Percentiles rank a stretch among this genome's conserved stretches.
Conservation (phyloP, 371 early-diverging fungal species). For the Mortierella sp. region DNA sequence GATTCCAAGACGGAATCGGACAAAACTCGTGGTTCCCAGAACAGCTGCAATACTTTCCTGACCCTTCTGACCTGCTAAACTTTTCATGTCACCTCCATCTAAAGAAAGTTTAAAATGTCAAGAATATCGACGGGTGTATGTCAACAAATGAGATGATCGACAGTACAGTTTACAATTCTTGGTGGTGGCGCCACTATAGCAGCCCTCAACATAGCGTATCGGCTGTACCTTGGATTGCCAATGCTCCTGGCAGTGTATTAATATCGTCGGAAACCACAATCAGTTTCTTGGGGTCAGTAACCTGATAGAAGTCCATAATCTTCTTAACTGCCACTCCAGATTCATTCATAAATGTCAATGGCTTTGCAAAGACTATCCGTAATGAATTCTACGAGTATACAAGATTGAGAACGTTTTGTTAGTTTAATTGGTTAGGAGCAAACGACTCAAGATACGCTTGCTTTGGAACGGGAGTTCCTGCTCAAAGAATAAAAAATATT, state of each 20-base stretch:
- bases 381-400: slow-evolving; percentile 51
- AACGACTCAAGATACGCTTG: not conserved
- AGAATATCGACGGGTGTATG: not conserved
- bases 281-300: slow-evolving; percentile 62
- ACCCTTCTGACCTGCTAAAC: slow-evolving; percentile 64
- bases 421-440: not conserved
- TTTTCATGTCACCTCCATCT: slow-evolving; percentile 61
- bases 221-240: slow-evolving; percentile 62
- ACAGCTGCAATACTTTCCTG: slow-evolving; percentile 59
- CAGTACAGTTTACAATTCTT: too few species aligned
- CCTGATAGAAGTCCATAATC: slow-evolving; percentile 57
- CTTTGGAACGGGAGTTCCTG: too few species aligned
- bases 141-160: too few species aligned
- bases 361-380: slow-evolving; percentile 67
- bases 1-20: slow-evolving; percentile 61
- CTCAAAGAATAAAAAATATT: not conserved
- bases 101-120: not conserved
- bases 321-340: slow-evolving; percentile 59
- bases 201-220: too few species aligned
- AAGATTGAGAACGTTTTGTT: not conserved
- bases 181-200: too few species aligned
- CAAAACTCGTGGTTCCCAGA: slow-evolving; percentile 60
- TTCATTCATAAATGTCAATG: slow-evolving; percentile 65
- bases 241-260: slow-evolving; percentile 63
- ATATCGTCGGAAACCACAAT: slow-evolving; percentile 68